phyloP scores from a whole-genome alignment of 768 basidiomycete genomes.

The Omphalotus guepiniiformis region DNA sequence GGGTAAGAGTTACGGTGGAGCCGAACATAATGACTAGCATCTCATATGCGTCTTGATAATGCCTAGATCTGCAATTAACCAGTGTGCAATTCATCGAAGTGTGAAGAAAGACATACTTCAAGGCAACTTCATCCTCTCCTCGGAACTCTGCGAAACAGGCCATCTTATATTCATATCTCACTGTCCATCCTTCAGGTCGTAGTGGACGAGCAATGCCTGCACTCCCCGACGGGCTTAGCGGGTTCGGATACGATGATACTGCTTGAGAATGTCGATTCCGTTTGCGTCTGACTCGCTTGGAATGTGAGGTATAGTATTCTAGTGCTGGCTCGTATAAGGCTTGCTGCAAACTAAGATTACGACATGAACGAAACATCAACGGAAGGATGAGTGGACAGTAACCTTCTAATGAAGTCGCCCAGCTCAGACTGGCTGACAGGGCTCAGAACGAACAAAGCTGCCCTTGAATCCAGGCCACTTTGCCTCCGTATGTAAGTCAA shows the following conservation, averaged over 20 bases:
- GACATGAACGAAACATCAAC: neutral
- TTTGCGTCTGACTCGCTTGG: constrained; percentile 88
- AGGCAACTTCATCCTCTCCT: constrained; percentile 86
- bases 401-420: constrained; percentile 86
- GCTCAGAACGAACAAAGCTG: constrained; percentile 90
- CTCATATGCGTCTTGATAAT: constrained; percentile 92
- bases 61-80: constrained; percentile 42
- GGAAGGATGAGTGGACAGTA: neutral
- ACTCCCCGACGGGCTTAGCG: constrained; percentile 41
- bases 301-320: constrained; percentile 92
- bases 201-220: constrained; percentile 53
- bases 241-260: constrained; percentile 45
- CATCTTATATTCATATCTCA: constrained; percentile 97
- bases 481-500: constrained; percentile 85
- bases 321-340: constrained; percentile 85
- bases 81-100: constrained; percentile 8
- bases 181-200: constrained; percentile 88
- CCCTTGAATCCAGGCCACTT: constrained; percentile 85
- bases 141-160: constrained; percentile 95
- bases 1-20: constrained; percentile 70
- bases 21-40: constrained; percentile 85
- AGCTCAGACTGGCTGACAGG: constrained; percentile 87
- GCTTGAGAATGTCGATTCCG: constrained; percentile 75
- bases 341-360: constrained; percentile 63
- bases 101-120: constrained; percentile 58